Evolutionary conservation across 2,329 filamentous ascomycete species (phyloP).

Genomic region (Macrophomina tecta): DNA sequence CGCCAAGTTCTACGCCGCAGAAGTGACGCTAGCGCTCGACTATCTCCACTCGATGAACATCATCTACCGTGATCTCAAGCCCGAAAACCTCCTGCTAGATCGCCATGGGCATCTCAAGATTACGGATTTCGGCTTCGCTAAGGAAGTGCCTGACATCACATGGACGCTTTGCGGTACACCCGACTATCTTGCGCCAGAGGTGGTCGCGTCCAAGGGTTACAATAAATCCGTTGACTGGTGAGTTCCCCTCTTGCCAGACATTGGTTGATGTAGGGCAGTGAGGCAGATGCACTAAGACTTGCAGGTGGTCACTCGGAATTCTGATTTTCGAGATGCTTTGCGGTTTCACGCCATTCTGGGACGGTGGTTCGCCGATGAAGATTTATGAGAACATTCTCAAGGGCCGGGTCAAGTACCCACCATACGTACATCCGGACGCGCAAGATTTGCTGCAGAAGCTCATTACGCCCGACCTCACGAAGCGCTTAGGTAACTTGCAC

Average conservation of each 20-base stretch:
- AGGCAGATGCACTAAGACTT: slow-evolving; percentile 26
- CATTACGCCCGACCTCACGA: slow-evolving; percentile 93
- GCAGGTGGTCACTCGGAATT: slow-evolving; percentile 96
- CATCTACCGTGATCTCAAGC: slow-evolving; percentile 97
- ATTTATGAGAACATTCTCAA: slow-evolving; percentile 99
- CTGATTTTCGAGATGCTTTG: slow-evolving; percentile 99
- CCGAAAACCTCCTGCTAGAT: slow-evolving; percentile 90
- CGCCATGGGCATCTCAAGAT: slow-evolving; percentile 95
- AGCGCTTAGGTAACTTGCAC: slow-evolving; percentile 91
- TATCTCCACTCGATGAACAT: slow-evolving; percentile 95
- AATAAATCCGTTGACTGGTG: slow-evolving; percentile 99
- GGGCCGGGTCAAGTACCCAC: slow-evolving; percentile 93
- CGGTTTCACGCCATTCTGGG: slow-evolving; percentile 99
- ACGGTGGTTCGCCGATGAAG: slow-evolving; percentile 95
- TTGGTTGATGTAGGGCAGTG: slow-evolving; percentile 20
- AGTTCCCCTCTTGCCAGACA: slow-evolving; percentile 45
- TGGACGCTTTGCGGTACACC: slow-evolving; percentile 98
- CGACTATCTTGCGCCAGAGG: slow-evolving; percentile 95
- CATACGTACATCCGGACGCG: slow-evolving; percentile 92
- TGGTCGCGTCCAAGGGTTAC: slow-evolving; percentile 98
- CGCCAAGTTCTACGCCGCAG: slow-evolving; percentile 98
- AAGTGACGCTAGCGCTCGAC: slow-evolving; percentile 93
- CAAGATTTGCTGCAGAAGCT: slow-evolving; percentile 90
- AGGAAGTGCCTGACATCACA: slow-evolving; percentile 97
- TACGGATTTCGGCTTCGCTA: slow-evolving; percentile 98